A percentile compares a stretch with the other conserved stretches of the same genome.
Evolutionary conservation across 1,284 basidiomycete genomes (phyloP).

Genomic region (Ceratobasidium sp.): DNA sequence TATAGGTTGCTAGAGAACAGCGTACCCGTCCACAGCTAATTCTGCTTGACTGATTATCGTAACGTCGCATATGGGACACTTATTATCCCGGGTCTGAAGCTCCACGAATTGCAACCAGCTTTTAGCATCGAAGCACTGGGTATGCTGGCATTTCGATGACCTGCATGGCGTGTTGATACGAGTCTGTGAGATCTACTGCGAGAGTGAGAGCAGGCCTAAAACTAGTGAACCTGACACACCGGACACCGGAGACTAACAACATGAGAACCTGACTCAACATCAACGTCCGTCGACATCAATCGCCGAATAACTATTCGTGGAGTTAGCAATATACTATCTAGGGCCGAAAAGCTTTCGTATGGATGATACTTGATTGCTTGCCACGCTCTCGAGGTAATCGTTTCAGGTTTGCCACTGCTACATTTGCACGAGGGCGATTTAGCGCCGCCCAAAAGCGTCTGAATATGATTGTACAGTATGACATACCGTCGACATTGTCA

Average conservation of each 20-base stretch:
- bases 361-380: background rate
- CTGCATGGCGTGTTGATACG: constrained; percentile 3
- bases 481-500: too few species aligned
- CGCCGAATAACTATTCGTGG: background rate
- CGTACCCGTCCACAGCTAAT: background rate
- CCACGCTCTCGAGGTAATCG: background rate
- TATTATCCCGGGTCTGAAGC: background rate
- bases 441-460: too few species aligned
- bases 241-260: background rate
- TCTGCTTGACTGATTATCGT: background rate
- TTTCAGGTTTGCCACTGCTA: background rate
- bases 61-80: background rate
- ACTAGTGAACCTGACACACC: background rate
- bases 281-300: background rate
- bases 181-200: background rate
- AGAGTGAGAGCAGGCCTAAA: background rate
- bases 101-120: background rate
- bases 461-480: too few species aligned
- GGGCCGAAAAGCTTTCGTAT: too few species aligned
- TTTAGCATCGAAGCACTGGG: background rate
- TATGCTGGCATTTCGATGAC: background rate
- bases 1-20: background rate
- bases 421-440: too few species aligned
- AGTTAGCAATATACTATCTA: background rate
- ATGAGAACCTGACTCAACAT: background rate